Percentiles rank a stretch among this genome's conserved stretches.
These are phyloP conservation scores for Erigeron canadensis DNA, from an alignment of 129 eudicot genomes.

Conservation along the genomic window DNA sequence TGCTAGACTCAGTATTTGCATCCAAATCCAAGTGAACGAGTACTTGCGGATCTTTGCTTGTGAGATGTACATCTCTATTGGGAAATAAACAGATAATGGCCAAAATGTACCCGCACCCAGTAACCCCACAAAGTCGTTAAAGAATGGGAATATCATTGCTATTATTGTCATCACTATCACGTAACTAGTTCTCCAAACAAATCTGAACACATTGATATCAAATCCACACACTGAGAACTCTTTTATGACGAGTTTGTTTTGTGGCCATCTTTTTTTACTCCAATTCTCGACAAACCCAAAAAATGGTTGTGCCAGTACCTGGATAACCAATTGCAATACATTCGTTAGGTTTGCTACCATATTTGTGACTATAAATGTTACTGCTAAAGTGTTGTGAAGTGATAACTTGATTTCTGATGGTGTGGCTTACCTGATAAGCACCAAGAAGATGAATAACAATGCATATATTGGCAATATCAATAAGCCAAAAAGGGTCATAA, in stretches of 20 bases:
- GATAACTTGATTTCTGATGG: slow-evolving; percentile 16
- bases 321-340: not conserved
- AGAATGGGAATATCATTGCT: slow-evolving; percentile 73
- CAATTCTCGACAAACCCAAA: slow-evolving; percentile 48
- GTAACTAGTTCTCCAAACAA: slow-evolving; percentile 62
- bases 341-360: slow-evolving; percentile 6
- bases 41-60: slow-evolving; percentile 41
- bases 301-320: slow-evolving; percentile 69
- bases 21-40: slow-evolving; percentile 52
- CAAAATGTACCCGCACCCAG: slow-evolving; percentile 68
- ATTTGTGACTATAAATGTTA: slow-evolving; percentile 10
- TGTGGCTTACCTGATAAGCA: slow-evolving; percentile 70
- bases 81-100: slow-evolving; percentile 81
- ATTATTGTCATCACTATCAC: slow-evolving; percentile 47
- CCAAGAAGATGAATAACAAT: slow-evolving; percentile 65
- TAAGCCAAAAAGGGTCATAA: slow-evolving; percentile 72
- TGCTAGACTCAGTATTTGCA: slow-evolving; percentile 41
- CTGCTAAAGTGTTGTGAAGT: slow-evolving; percentile 17
- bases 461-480: slow-evolving; percentile 65
- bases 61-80: slow-evolving; percentile 62
- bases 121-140: slow-evolving; percentile 68
- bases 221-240: slow-evolving; percentile 33
- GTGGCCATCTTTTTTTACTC: slow-evolving; percentile 54
- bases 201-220: slow-evolving; percentile 44
- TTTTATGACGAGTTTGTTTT: slow-evolving; percentile 35